These are phyloP conservation scores for Pezicula carpinea DNA, from an alignment of 2,329 filamentous ascomycete species.

Conservation along the genomic window DNA sequence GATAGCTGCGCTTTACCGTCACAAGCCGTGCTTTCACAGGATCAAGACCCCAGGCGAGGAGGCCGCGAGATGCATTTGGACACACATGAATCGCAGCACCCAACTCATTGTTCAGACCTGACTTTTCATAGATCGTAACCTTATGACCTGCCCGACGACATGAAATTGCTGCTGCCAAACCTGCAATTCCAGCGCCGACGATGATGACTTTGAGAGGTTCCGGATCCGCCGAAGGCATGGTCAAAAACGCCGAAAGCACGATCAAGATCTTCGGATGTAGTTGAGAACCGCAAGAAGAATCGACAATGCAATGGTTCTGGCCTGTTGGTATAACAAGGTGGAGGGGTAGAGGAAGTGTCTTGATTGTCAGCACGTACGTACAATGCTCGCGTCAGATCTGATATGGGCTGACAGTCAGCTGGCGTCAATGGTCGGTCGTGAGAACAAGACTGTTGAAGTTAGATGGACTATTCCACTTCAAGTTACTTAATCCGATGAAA, in stretches of 20 bases:
- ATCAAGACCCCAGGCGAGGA: constrained; percentile 32
- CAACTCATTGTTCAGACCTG: constrained; percentile 32
- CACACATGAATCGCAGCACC: constrained; percentile 37
- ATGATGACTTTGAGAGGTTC: constrained; percentile 17
- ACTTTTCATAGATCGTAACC: constrained; percentile 28
- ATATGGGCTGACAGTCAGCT: too few relatives aligned
- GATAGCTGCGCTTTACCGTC: constrained; percentile 12
- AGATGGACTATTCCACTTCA: too few relatives aligned
- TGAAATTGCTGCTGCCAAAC: constrained; percentile 27
- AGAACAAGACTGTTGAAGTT: too few relatives aligned
- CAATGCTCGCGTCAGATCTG: too few relatives aligned
- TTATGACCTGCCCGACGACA: constrained; percentile 25
- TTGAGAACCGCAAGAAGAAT: too few relatives aligned
- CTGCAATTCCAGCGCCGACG: constrained; percentile 30
- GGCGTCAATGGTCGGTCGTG: too few relatives aligned
- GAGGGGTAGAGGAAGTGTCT: too few relatives aligned
- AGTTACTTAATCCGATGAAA: too few relatives aligned
- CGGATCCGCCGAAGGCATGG: constrained; percentile 8
- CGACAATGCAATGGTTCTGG: too few relatives aligned
- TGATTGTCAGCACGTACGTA: too few relatives aligned
- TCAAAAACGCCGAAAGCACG: not conserved
- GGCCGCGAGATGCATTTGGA: constrained; percentile 32
- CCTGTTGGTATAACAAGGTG: too few relatives aligned
- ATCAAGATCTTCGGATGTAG: not conserved
- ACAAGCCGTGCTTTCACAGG: constrained; percentile 20